Base-by-base conservation (phyloP, 352 stramenopile species). In the Pythium aphanidermatum region DNA sequence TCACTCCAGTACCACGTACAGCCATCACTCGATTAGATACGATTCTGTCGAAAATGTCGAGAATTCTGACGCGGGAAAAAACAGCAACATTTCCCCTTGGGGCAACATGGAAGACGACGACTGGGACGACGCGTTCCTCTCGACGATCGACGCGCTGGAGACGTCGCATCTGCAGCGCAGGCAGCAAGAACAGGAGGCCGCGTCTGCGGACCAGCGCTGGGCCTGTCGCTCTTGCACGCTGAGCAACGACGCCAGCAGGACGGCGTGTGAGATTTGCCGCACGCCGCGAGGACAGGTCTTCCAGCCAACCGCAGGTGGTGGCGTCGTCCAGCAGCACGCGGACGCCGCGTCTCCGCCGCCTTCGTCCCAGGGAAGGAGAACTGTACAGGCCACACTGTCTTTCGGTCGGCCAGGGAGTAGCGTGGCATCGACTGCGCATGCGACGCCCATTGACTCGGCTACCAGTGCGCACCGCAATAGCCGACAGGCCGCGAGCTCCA, bases 71-170 rank as follows among this genome's bases (percentile, higher is more conserved):
- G 41, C 51, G 40, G 26, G 35, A 43, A 29, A 31, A 33, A 53
- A 63, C 41, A 28, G 46, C 46, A 62, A 62, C 54, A 52, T 24
- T 38, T 31, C 12, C 19, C 13, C 28, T 9, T 33, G 9, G 9
- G 28, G 28, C 11, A 44, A 54, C n/a, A 57, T 57, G 40, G 46
- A 64, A 55, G 75, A 89, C 28, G 81, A 91, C 43, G 76, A 91
- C 23, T 93, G 82, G 82, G 82, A 93, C 56, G 82, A 91, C 58
- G 79, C 70, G 51, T 55, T 93, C 38, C 63, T 80, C 54, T 81
- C 65, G 23, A 66, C 82, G 61, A 74, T 91, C 46, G 62, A 69
- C 27, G 68, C 73, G 58, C 56, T 91, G 21, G 75, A 89, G 59
- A 58, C 65, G 41, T 35, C 51, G 20, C 45, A 55, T 28, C 20